Evolutionary conservation across 1,284 basidiomycete species (phyloP), one percentile per base, ranked within the genome.

Genomic region (Trichosporon faecale): DNA sequence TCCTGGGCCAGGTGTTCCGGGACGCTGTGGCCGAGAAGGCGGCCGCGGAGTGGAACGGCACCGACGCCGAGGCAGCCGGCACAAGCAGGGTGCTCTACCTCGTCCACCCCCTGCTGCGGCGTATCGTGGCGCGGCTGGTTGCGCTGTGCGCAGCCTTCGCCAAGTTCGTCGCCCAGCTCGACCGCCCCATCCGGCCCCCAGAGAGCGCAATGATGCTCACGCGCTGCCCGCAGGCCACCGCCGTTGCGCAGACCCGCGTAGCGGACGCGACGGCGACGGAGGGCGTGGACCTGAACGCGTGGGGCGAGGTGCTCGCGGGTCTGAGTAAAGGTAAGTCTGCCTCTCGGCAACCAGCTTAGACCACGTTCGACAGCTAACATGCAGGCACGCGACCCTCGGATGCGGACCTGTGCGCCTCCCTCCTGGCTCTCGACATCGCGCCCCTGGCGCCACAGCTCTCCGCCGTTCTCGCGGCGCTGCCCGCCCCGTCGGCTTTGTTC

Each of bases 171-270:
- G 65, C 66, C 0, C 66, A 65, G 1, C 70, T 81, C 14, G 76
- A 79, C 29, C 46, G 70, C n/a, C 77, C 80, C 5, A 81, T 81
- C 64, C 69, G 76, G 1, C 75, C 71, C 21, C 78, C 79, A 44
- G 75, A 75, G 29, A 68, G 61, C 21, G 66, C 70, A 4, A 65
- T 64, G 55, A 33, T 75, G 16, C 64, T 72, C 18, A 40, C 64
- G 8, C 72, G 77, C 21, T 74, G 76, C 52, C 66, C 75, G 8
- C 71, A 73, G 63, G 78, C 78, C 8, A 78, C 79, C 1, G 65
- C 78, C 2, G 66, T 82, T 2, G 79, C 78, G 14, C 68, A 72
- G 31, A 74, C 77, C 21, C 64, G 76, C 27, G 69, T 76, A 0
- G 57, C 66, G n/a, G 78, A 77, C 69, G 66, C 80, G 14, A 33